Evolutionary conservation across 805 yeast genomes (phyloP), one percentile per base, ranked within the genome.

Genomic region (Metschnikowia proteae): DNA sequence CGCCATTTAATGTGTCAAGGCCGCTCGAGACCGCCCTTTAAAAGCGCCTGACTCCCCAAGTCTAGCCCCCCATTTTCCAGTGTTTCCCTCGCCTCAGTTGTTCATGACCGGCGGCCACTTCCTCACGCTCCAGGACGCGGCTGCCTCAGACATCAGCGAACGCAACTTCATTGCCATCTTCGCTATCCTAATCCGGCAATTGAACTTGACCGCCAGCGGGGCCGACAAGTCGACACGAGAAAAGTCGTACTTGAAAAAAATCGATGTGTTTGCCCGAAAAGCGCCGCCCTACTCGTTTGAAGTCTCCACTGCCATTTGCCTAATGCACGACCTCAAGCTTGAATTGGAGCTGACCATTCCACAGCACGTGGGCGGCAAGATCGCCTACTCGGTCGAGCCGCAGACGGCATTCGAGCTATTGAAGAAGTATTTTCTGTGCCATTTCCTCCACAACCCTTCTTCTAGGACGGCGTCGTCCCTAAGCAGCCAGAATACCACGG

Each of bases 401-500:
- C 79, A 75, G 4, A 61, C 81, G 41, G 86, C 60, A 0, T 43
- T 57, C 4, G 67, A 70, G 1, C 61, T 85, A 10, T 47, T 86
- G 3, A 66, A 66, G 31, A 63, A 69, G 26, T 86, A 84, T 58
- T 81, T 79, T 73, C 68, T 70, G 2, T 84, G 88, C 0, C 82
- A 80, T 53, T 65, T 88, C 1, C 55, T 89, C 7, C 96, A 89
- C 61, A 78, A 80, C 10, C 96, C 96, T 0, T 78, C 80, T 3
- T 90, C 86, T 53, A 70, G 92, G 57, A 88, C 96, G 0, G 62
- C 86, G 38, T 54, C 61, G 10, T 67, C 62, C 37, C 74, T 83
- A 5, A 76, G 75, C 27, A 31, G 48, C 44, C 66, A 59, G 0
- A 69, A 66, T 3, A 68, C 73, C 0, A 51, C 71, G 2, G 60